phyloP scores from a whole-genome alignment of 1,284 basidiomycete genomes.

The Crucibulum cyathiforme region DNA sequence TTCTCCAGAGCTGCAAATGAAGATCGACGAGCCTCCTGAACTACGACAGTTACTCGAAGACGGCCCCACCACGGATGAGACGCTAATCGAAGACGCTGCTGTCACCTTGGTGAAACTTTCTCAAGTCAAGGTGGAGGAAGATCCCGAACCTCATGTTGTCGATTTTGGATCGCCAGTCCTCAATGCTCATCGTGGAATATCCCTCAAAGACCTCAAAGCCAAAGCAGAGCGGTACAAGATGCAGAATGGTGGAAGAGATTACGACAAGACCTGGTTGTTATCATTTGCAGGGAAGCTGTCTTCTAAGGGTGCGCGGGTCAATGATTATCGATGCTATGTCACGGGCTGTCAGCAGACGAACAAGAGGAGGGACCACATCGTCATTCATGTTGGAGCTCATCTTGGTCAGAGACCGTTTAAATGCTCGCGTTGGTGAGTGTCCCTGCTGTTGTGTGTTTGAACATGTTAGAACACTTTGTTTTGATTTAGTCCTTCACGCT shows the following conservation, averaged over 20 bases:
- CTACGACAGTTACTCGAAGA: no score
- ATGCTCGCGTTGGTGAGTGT: conserved; percentile 62
- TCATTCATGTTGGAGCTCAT: conserved; percentile 74
- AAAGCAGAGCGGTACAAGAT: conserved; percentile 59
- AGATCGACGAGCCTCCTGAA: no score
- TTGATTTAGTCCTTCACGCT: conserved; percentile 55
- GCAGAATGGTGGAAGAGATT: conserved; percentile 57
- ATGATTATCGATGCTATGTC: conserved; percentile 72
- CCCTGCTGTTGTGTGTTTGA: background rate
- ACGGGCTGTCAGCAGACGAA: conserved; percentile 66
- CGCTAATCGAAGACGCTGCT: no score
- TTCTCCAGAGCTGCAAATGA: no score
- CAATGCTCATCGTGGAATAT: conserved; percentile 66
- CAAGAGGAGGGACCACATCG: conserved; percentile 72
- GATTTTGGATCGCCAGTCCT: conserved; percentile 53
- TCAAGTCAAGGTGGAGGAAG: background rate
- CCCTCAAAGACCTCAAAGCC: conserved; percentile 54
- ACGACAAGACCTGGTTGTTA: conserved; percentile 67
- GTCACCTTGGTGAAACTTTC: background rate
- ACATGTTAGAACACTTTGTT: conserved; percentile 4
- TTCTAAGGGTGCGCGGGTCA: conserved; percentile 55
- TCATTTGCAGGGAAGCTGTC: conserved; percentile 71
- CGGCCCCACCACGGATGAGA: no score
- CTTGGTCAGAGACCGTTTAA: conserved; percentile 69
- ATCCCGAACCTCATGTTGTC: conserved; percentile 19